These are phyloP conservation scores for Gliomastix tumulicola DNA, from an alignment of 2,329 filamentous ascomycete genomes.

Conservation along the genomic window DNA sequence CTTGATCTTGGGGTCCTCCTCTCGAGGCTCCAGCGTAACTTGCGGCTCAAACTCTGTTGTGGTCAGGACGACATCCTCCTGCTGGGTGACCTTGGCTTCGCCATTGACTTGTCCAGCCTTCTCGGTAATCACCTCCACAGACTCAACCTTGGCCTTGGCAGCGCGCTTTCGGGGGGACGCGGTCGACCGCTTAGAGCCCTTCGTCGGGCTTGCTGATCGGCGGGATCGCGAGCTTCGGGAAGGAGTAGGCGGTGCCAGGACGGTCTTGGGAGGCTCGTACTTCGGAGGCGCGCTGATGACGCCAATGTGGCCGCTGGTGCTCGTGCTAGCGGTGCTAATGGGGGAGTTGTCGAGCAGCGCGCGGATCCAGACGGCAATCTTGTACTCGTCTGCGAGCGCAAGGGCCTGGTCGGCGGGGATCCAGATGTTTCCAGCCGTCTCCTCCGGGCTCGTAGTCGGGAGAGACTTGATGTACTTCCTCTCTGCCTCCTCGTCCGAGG, in stretches of 20 bases:
- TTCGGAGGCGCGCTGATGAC: slow-evolving; percentile 76
- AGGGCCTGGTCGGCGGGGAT: slow-evolving; percentile 80
- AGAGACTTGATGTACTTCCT: slow-evolving; percentile 81
- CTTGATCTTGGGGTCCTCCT: slow-evolving; percentile 55
- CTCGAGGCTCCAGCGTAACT: slow-evolving; percentile 40
- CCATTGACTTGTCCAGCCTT: slow-evolving; percentile 19
- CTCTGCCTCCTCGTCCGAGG: slow-evolving; percentile 66
- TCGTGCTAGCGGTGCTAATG: slow-evolving; percentile 54
- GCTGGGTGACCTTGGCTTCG: slow-evolving; percentile 17
- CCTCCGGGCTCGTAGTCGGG: slow-evolving; percentile 74
- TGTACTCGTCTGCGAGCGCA: slow-evolving; percentile 77
- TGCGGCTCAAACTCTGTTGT: slow-evolving; percentile 42
- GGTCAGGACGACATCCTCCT: slow-evolving; percentile 31
- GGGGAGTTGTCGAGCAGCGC: slow-evolving; percentile 87
- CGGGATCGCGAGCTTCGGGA: slow-evolving; percentile 41
- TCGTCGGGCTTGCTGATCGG: slow-evolving; percentile 52
- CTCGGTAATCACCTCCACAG: slow-evolving; percentile 19
- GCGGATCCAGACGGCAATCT: slow-evolving; percentile 78
- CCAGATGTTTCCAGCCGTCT: slow-evolving; percentile 96
- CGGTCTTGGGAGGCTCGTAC: slow-evolving; percentile 51
- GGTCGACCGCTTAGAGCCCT: slow-evolving; percentile 35
- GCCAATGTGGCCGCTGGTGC: slow-evolving; percentile 62
- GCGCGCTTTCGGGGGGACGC: slow-evolving; percentile 50
- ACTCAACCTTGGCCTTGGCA: slow-evolving; percentile 33
- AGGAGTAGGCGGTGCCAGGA: slow-evolving; percentile 43